Conservation (phyloP, 2,329 filamentous ascomycete genomes). For the Scytalidium sp. region DNA sequence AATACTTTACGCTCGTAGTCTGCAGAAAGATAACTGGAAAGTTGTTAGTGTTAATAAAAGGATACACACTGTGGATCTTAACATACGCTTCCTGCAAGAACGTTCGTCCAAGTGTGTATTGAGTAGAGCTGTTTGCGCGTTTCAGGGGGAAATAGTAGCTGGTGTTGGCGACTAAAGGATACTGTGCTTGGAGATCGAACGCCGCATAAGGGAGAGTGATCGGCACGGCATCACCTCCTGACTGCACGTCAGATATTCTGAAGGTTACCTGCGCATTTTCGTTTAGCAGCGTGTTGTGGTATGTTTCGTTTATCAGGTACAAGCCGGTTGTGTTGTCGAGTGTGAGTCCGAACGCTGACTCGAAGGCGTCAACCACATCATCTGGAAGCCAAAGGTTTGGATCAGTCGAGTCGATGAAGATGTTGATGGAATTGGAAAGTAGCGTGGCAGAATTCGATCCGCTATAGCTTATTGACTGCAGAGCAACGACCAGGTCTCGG, state of each 20-base stretch:
- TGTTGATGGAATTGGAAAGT: slow-evolving; percentile 28
- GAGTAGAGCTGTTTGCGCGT: slow-evolving; percentile 13
- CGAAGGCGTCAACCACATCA: slow-evolving; percentile 28
- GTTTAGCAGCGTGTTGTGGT: slow-evolving; percentile 20
- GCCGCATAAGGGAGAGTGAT: slow-evolving; percentile 23
- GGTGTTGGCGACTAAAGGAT: slow-evolving; percentile 15
- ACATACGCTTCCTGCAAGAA: slow-evolving; percentile 29
- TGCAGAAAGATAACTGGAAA: slow-evolving; percentile 11
- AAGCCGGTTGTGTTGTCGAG: slow-evolving; percentile 23
- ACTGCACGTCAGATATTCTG: slow-evolving; percentile 18
- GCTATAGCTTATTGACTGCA: slow-evolving; percentile 37
- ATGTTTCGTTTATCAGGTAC: slow-evolving; percentile 27
- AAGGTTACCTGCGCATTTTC: slow-evolving; percentile 28
- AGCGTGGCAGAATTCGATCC: slow-evolving; percentile 27
- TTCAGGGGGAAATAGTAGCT: slow-evolving; percentile 24
- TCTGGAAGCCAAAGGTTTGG: slow-evolving; percentile 32
- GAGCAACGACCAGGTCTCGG: slow-evolving; percentile 35
- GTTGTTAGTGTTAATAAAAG: not conserved
- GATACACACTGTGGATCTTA: slow-evolving; percentile 12
- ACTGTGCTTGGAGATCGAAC: slow-evolving; percentile 21
- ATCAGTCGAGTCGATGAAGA: slow-evolving; percentile 30
- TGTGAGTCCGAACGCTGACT: slow-evolving; percentile 28
- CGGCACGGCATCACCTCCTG: slow-evolving; percentile 15
- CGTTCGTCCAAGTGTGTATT: slow-evolving; percentile 23
- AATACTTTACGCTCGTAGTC: slow-evolving; percentile 39